Evolutionary conservation across 352 stramenopile genomes (phyloP).

Genomic region (Phytophthora rubi): DNA sequence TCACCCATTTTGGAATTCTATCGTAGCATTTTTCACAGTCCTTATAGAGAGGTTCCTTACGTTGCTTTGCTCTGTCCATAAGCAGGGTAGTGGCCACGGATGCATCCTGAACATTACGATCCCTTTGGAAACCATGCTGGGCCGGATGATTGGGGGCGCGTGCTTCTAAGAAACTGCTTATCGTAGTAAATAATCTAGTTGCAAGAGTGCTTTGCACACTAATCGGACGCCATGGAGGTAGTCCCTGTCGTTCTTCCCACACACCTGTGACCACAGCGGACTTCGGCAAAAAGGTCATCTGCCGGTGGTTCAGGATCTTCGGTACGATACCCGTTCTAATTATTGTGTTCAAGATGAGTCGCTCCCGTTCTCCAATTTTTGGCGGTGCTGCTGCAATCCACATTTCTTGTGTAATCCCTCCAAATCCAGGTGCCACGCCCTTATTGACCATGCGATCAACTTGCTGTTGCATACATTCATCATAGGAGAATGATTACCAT

Average conservation of each 20-base stretch:
- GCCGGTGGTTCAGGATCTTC: neutral
- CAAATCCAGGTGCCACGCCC: neutral
- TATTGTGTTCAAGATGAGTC: neutral
- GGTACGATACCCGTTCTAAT: neutral
- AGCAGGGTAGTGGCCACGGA: neutral
- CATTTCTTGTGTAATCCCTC: neutral
- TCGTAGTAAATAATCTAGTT: neutral
- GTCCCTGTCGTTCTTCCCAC: no score
- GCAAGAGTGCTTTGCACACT: neutral
- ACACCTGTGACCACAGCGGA: no score
- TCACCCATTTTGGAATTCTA: neutral
- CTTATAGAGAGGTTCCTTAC: neutral
- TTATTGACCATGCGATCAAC: neutral
- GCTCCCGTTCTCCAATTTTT: neutral
- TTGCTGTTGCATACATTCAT: neutral
- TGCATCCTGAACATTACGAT: neutral
- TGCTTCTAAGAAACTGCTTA: neutral
- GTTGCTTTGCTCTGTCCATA: neutral
- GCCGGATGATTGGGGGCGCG: neutral
- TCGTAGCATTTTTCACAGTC: neutral
- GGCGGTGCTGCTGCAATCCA: neutral
- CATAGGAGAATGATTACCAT: no score
- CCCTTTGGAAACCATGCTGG: neutral
- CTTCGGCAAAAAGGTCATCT: neutral
- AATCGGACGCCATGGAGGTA: no score